Evolutionary conservation across 2,329 filamentous ascomycete genomes (phyloP).

Genomic region (Ceratocystis destructans): DNA sequence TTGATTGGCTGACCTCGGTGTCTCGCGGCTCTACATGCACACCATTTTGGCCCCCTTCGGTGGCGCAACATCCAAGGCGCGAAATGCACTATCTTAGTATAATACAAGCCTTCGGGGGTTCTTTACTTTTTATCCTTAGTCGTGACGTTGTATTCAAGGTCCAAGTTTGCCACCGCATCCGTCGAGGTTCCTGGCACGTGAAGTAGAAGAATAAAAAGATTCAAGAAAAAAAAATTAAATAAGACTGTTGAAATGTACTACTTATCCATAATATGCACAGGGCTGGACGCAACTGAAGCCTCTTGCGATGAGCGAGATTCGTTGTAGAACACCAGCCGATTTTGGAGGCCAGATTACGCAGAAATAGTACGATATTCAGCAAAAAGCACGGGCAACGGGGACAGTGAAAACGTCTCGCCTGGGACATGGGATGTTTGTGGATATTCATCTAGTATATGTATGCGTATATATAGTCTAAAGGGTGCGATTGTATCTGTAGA

Average conservation of each 20-base stretch:
- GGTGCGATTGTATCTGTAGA: background rate
- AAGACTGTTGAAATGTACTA: background rate
- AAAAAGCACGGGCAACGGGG: too few species aligned
- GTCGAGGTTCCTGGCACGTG: background rate
- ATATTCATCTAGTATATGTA: background rate
- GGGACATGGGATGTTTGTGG: too few species aligned
- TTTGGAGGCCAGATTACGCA: too few species aligned
- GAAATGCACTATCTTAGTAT: background rate
- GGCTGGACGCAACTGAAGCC: too few species aligned
- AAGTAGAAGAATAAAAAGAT: background rate
- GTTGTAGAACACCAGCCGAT: too few species aligned
- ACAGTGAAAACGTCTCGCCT: background rate
- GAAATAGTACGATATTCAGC: too few species aligned
- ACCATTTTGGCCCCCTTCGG: background rate
- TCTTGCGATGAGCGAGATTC: too few species aligned
- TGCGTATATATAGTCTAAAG: background rate
- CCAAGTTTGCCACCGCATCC: background rate
- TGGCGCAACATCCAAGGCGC: background rate
- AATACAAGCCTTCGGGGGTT: background rate
- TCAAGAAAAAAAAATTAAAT: too few species aligned
- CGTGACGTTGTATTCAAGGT: background rate
- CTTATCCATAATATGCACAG: background rate
- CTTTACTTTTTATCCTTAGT: background rate
- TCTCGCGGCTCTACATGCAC: background rate
- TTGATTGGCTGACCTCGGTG: conserved; percentile 29